Conservation (phyloP, 805 yeast species). For the Candida hispaniensis region DNA sequence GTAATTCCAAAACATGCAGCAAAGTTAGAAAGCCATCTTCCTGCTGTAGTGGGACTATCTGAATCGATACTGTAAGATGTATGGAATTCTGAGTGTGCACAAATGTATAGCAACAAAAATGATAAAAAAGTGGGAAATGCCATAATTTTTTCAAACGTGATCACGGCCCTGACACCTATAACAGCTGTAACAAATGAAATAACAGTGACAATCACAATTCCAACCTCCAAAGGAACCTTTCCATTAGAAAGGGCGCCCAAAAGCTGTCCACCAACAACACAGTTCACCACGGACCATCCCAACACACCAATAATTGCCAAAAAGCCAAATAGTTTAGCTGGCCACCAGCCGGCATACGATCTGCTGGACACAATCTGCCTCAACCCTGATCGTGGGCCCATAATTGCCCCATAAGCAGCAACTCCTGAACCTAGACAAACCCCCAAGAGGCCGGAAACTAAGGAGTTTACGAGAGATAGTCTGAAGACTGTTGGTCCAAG, state of each 20-base stretch:
- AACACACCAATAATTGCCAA: slow-evolving; percentile 63
- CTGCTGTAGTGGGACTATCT: slow-evolving; percentile 38
- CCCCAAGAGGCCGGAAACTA: slow-evolving; percentile 53
- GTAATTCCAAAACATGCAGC: slow-evolving; percentile 67
- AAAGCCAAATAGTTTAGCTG: slow-evolving; percentile 63
- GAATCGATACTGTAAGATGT: slow-evolving; percentile 29
- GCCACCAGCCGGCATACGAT: slow-evolving; percentile 76
- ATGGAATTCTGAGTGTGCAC: slow-evolving; percentile 31
- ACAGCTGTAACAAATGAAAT: slow-evolving; percentile 57
- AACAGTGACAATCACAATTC: slow-evolving; percentile 59
- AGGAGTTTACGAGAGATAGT: slow-evolving; percentile 53
- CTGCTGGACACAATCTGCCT: slow-evolving; percentile 81
- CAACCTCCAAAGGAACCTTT: slow-evolving; percentile 58
- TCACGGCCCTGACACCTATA: slow-evolving; percentile 65
- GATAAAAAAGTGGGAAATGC: slow-evolving; percentile 60
- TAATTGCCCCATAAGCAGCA: slow-evolving; percentile 72
- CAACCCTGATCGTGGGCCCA: slow-evolving; percentile 88
- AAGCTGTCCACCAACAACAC: slow-evolving; percentile 82
- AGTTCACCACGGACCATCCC: slow-evolving; percentile 93
- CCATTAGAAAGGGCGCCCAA: slow-evolving; percentile 54
- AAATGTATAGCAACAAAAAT: slow-evolving; percentile 55
- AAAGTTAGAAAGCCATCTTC: slow-evolving; percentile 65
- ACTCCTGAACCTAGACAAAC: slow-evolving; percentile 58
- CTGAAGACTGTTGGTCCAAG: slow-evolving; percentile 64
- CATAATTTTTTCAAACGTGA: slow-evolving; percentile 55